phyloP scores from a whole-genome alignment of 495 filamentous ascomycete genomes.

The Rusavskia elegans region DNA sequence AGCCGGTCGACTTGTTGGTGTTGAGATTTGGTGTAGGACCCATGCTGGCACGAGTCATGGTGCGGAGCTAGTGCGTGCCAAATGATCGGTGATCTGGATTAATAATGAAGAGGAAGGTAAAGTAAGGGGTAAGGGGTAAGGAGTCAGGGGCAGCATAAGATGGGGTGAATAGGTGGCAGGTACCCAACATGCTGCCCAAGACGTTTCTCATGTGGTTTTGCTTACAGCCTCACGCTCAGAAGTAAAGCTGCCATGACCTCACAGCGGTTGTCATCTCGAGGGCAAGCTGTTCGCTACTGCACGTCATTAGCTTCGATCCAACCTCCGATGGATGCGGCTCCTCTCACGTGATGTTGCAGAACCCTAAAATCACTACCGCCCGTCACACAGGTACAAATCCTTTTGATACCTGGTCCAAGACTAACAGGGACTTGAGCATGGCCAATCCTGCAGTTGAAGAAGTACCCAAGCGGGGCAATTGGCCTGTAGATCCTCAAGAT shows the following conservation, averaged over 20 bases:
- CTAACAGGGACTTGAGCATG: background rate
- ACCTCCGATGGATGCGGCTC: too few relatives aligned
- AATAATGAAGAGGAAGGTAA: background rate
- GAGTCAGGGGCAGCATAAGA: background rate
- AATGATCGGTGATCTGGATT: background rate
- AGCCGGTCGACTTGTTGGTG: constrained; percentile 2
- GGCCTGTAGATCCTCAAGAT: constrained; percentile 52
- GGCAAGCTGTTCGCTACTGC: background rate
- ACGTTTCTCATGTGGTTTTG: too few relatives aligned
- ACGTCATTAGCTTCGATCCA: too few relatives aligned
- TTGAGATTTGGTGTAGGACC: constrained; percentile 2
- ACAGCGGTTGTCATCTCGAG: too few relatives aligned
- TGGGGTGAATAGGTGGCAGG: too few relatives aligned
- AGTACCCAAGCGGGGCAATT: constrained; percentile 28
- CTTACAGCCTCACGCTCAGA: too few relatives aligned
- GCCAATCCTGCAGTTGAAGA: background rate
- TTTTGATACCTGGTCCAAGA: too few relatives aligned
- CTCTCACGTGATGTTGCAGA: too few relatives aligned
- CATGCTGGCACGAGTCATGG: background rate
- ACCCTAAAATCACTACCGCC: too few relatives aligned
- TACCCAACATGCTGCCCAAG: too few relatives aligned
- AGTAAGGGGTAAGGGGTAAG: background rate
- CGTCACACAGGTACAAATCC: too few relatives aligned
- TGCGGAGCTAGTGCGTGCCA: background rate
- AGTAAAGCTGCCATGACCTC: too few relatives aligned